phyloP scores from a whole-genome alignment of 2,329 filamentous ascomycete genomes.

The Venturia pyrina region DNA sequence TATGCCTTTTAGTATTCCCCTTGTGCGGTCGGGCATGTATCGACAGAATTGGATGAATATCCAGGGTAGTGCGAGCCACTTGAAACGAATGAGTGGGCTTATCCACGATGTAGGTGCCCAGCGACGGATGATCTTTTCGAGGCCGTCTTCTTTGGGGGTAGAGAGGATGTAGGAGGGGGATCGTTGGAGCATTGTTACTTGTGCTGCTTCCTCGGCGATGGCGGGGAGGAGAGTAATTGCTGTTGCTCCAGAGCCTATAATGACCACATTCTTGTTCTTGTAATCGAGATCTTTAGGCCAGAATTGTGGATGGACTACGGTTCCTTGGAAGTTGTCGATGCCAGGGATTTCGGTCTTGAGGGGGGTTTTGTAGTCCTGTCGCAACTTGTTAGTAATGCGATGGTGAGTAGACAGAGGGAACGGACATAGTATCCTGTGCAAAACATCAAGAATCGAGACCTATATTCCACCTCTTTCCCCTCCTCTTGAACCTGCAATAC shows the following conservation, averaged over 20 bases:
- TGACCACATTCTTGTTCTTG: slow-evolving; percentile 54
- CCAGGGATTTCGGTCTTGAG: slow-evolving; percentile 54
- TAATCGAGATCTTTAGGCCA: slow-evolving; percentile 64
- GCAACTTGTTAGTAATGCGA: not conserved
- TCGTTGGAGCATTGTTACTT: slow-evolving; percentile 72
- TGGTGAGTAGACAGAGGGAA: not conserved
- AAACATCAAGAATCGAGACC: slow-evolving; percentile 44
- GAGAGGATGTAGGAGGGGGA: slow-evolving; percentile 61
- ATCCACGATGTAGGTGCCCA: slow-evolving; percentile 22
- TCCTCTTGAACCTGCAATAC: slow-evolving; percentile 28
- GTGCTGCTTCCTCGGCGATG: slow-evolving; percentile 52
- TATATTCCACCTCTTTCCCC: slow-evolving; percentile 26
- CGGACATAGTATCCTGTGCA: slow-evolving; percentile 57
- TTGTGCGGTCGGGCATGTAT: slow-evolving; percentile 41
- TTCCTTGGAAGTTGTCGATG: slow-evolving; percentile 54
- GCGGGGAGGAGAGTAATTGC: slow-evolving; percentile 67
- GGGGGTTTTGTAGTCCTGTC: slow-evolving; percentile 51
- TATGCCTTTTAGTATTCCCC: slow-evolving; percentile 34
- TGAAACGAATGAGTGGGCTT: slow-evolving; percentile 39
- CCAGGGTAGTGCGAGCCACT: slow-evolving; percentile 40
- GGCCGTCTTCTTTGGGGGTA: slow-evolving; percentile 28
- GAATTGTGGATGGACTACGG: slow-evolving; percentile 60
- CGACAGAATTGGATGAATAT: slow-evolving; percentile 41
- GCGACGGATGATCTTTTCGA: slow-evolving; percentile 30
- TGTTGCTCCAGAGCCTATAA: slow-evolving; percentile 72